Evolutionary conservation across 441 rosid species (phyloP), one percentile per base, ranked within the genome.

Genomic region (Syzygium malaccense): DNA sequence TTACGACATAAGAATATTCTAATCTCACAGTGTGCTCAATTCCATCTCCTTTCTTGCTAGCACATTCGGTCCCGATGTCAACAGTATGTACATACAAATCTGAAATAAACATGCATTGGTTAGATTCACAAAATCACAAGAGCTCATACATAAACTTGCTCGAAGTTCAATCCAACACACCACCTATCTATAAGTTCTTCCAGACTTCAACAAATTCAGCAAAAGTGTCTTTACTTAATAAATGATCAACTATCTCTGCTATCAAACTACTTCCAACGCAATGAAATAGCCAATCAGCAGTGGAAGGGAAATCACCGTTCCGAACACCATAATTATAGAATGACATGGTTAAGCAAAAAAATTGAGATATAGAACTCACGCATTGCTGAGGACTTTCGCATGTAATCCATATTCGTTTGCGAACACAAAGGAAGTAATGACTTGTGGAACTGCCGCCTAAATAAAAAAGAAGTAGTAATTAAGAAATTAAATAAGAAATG

Each of bases 341-440:
- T 49, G 8, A 25, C 9, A 13, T 60, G 32, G 32, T 28, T 28
- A 60, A 60, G 28, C 32, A 13, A 32, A 60, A 60, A 60, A 60
- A 13, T 28, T 25, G n/a, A 28, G 55, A 54, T 53, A 18, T 28
- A 14, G 4, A 14, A 79, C 87, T 66, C 57, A 88, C 68, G 85
- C 85, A 33, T 51, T 66, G 71, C 33, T 85, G 53, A 85, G 28
- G 41, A 88, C 85, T 49, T 68, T 71, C 10, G 87, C 57, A 28
- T 88, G 75, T 49, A 88, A 30, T 20, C 85, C 89, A 25, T 85
- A 88, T 53, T 85, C 68, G 23, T 88, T 88, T 54, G 87, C 68
- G 17, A 84, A 88, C 54, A 85, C 48, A 32, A 54, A 88, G 32
- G 87, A 45, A n/a, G 66, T 37, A 41, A 88, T 85, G 37, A 66